phyloP scores from a whole-genome alignment of 1,139 yeast species.

The Sugiyamaella novakii region DNA sequence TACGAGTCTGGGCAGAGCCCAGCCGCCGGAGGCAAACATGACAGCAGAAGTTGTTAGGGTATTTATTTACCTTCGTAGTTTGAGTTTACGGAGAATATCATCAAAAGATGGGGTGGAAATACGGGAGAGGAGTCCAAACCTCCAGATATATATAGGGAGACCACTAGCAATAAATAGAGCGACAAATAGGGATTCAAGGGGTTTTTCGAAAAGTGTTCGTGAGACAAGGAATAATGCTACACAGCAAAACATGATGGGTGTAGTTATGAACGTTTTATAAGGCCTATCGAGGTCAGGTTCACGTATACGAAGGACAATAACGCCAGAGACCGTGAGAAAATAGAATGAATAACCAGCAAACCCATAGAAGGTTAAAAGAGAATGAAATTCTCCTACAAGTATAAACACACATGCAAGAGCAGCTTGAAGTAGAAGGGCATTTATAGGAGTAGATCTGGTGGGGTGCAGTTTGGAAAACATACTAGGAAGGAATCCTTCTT shows the following conservation, averaged over 20 bases:
- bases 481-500: slow-evolving; percentile 43
- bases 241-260: slow-evolving; percentile 45
- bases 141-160: slow-evolving; percentile 39
- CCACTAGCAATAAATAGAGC: slow-evolving; percentile 40
- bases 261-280: slow-evolving; percentile 42
- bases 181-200: slow-evolving; percentile 39
- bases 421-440: slow-evolving; percentile 43
- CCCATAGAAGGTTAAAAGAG: slow-evolving; percentile 46
- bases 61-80: slow-evolving; percentile 11
- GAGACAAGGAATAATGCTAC: slow-evolving; percentile 44
- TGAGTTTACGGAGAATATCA: slow-evolving; percentile 8
- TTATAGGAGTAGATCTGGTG: slow-evolving; percentile 41
- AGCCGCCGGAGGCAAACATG: slow-evolving; percentile 2
- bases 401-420: slow-evolving; percentile 40
- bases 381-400: slow-evolving; percentile 43
- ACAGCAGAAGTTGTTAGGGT: not conserved
- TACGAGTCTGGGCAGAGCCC: slow-evolving; percentile 2
- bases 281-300: slow-evolving; percentile 45
- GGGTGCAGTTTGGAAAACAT: slow-evolving; percentile 37
- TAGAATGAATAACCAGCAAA: slow-evolving; percentile 47
- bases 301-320: slow-evolving; percentile 41
- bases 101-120: slow-evolving; percentile 11
- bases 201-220: slow-evolving; percentile 42
- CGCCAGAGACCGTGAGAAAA: slow-evolving; percentile 45
- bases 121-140: slow-evolving; percentile 24